Conservation (phyloP, 495 filamentous ascomycete species). For the Chlorociboria aeruginascens region DNA sequence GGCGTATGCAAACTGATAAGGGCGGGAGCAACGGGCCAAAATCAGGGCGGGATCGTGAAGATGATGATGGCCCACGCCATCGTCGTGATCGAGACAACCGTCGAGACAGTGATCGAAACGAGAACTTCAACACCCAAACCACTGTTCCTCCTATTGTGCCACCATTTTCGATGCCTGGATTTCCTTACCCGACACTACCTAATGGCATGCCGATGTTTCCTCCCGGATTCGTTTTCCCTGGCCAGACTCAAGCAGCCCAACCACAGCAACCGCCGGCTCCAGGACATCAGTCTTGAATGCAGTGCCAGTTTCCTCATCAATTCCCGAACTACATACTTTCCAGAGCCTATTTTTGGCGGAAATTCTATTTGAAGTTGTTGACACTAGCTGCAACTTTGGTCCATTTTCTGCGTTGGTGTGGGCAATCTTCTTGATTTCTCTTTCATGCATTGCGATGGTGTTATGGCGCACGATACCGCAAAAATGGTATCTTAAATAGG, state of each 20-base stretch:
- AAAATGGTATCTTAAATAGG: not conserved
- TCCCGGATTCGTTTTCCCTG: slow-evolving; percentile 42
- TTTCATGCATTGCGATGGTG: slow-evolving; percentile 5
- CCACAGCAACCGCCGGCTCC: slow-evolving; percentile 12
- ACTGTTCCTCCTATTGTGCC: slow-evolving; percentile 14
- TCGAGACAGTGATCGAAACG: slow-evolving; percentile 29
- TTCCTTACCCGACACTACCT: slow-evolving; percentile 47
- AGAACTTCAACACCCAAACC: slow-evolving; percentile 8
- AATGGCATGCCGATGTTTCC: slow-evolving; percentile 63
- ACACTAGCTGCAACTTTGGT: too few relatives aligned
- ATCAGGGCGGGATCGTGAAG: slow-evolving; percentile 46
- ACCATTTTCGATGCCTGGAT: slow-evolving; percentile 27
- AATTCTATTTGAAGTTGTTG: too few relatives aligned
- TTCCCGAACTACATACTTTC: not conserved
- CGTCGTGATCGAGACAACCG: slow-evolving; percentile 28
- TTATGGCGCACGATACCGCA: slow-evolving; percentile 5
- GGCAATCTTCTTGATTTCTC: not conserved
- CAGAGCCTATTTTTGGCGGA: too few relatives aligned
- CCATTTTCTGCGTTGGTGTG: too few relatives aligned
- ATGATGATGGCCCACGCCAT: slow-evolving; percentile 33
- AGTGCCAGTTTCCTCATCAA: not conserved
- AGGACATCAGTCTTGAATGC: slow-evolving; percentile 7
- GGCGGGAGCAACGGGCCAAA: slow-evolving; percentile 63
- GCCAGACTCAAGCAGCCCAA: slow-evolving; percentile 1
- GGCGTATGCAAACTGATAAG: slow-evolving; percentile 69